Evolutionary conservation across 1,139 yeast species (phyloP), one percentile per base, ranked within the genome.

Genomic region (Scheffersomyces stambukii): DNA sequence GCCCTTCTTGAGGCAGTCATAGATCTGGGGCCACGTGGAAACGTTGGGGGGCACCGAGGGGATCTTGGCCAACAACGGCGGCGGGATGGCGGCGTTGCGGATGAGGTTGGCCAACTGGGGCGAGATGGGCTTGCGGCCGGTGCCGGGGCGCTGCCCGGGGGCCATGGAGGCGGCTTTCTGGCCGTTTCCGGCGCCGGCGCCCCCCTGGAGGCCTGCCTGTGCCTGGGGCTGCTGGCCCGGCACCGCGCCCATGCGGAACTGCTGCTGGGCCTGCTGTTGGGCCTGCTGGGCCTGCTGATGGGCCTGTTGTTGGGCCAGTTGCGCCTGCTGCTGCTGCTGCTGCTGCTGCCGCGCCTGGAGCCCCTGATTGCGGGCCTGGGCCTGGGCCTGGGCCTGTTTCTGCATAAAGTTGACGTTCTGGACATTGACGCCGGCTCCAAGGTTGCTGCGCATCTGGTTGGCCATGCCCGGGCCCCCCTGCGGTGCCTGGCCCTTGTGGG

Each of bases 31-130:
- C 95, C 95, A 86, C 4, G 95, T 84, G 40, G 74, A 79, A 21
- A 80, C 80, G 30, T 79, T 82, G n/a, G 81, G 78, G 0, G 96
- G 96, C 19, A 88, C 62, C 26, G 77, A 79, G 8, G 96, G 95
- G 29, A 88, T 75, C 45, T 75, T 75, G 29, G 72, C 67, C 26
- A 88, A 59, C 23, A 88, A 54, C 5, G 78, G 76, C n/a, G 74
- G 76, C 2, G 96, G 96, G 30, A 88, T 84, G 3, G 83, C 84
- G 3, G 75, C 60, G 27, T 74, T 75, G 24, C 68, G 41, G 32
- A 67, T 60, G 49, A 62, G 48, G 28, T 54, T 55, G 27, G 35
- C 41, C 11, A 37, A 28, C 30, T 60, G 68, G 10, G 36, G 38
- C 11, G 35, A n/a, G 31, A 29, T 25, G 31, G 40, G 16, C 25